A percentile compares a stretch with the other conserved stretches of the same genome.
Evolutionary conservation across 768 basidiomycete species (phyloP).

Genomic region (Russula olivacea): DNA sequence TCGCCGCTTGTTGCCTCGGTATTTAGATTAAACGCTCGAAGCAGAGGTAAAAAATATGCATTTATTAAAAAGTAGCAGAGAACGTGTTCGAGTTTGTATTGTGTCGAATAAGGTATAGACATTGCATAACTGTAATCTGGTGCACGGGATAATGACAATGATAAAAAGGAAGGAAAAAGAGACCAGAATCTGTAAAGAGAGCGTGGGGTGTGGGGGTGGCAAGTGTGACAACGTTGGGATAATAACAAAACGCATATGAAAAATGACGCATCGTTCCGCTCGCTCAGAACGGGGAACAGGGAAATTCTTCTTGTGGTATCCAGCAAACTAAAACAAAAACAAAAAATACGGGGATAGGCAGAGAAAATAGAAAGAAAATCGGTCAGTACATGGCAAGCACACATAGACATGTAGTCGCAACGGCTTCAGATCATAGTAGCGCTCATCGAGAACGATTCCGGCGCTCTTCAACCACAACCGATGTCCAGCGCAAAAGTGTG

Average conservation of each 20-base stretch:
- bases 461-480: constrained; percentile 65
- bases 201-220: no score
- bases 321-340: neutral
- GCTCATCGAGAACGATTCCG: constrained; percentile 27
- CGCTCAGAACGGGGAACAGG: neutral
- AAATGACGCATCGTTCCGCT: neutral
- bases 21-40: no score
- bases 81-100: neutral
- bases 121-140: constrained; percentile 11
- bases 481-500: constrained; percentile 58
- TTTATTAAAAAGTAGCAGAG: neutral
- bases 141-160: constrained; percentile 2
- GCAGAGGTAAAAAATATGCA: neutral
- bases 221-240: no score
- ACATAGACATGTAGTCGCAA: no score
- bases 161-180: neutral
- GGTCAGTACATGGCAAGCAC: constrained; percentile 8
- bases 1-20: no score
- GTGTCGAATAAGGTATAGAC: constrained; percentile 10
- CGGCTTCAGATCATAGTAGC: no score
- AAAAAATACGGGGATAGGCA: neutral
- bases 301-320: constrained; percentile 7
- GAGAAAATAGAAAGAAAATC: neutral
- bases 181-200: no score
- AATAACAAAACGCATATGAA: no score